phyloP scores from a whole-genome alignment of 2,329 filamentous ascomycete genomes.

The Monosporascus sp. region DNA sequence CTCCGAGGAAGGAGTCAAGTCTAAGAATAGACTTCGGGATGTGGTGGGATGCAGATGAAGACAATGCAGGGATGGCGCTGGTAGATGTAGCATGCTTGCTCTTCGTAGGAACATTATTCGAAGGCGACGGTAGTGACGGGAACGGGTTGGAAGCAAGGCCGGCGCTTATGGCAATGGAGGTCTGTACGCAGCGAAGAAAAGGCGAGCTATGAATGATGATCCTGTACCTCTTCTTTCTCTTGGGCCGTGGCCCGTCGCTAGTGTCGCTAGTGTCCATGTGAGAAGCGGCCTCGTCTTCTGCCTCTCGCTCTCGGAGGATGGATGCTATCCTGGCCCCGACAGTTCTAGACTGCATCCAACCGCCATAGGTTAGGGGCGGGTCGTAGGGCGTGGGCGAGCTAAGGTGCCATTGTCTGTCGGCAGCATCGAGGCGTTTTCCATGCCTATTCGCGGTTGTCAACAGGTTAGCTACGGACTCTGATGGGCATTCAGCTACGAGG shows the following conservation, averaged over 20 bases:
- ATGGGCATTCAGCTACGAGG: not conserved
- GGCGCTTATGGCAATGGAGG: constrained; percentile 79
- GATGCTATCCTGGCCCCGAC: constrained; percentile 80
- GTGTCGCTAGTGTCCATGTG: constrained; percentile 10
- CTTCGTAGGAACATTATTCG: constrained; percentile 11
- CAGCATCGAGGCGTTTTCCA: constrained; percentile 87
- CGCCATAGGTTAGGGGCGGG: constrained; percentile 87
- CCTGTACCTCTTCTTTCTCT: constrained; percentile 55
- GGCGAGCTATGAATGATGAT: constrained; percentile 91
- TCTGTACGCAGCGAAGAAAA: constrained; percentile 88
- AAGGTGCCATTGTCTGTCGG: constrained; percentile 92
- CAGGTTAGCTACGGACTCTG: constrained; percentile 1
- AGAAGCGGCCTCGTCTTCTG: constrained; percentile 26
- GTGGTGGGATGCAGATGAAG: constrained; percentile 3
- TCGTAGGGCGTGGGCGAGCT: constrained; percentile 93
- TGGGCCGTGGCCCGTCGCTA: constrained; percentile 8
- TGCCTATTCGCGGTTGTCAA: constrained; percentile 49
- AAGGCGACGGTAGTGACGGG: constrained; percentile 20
- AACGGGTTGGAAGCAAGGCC: constrained; percentile 64
- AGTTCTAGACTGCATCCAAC: constrained; percentile 80
- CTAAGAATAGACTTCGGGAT: constrained; percentile 61
- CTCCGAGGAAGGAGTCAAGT: constrained; percentile 86
- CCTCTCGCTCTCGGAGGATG: constrained; percentile 53
- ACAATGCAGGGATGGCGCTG: constrained; percentile 17
- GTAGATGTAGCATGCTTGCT: constrained; percentile 11